A percentile compares a stretch with the other conserved stretches of the same genome.
phyloP scores from a whole-genome alignment of 768 basidiomycete genomes.

The Podaxis sp. region DNA sequence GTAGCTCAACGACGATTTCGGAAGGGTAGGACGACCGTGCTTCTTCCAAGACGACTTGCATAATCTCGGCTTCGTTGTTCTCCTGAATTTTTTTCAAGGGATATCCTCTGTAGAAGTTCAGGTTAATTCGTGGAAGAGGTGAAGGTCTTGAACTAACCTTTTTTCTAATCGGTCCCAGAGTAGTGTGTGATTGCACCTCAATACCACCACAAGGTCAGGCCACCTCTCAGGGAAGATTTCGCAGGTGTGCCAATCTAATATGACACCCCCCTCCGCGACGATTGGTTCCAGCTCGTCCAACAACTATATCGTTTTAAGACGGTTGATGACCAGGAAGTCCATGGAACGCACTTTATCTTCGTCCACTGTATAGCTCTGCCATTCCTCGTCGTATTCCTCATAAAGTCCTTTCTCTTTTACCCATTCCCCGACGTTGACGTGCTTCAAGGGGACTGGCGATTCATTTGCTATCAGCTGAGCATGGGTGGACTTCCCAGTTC shows the following conservation, averaged over 20 bases:
- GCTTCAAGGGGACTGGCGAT: constrained; percentile 66
- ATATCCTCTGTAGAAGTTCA: constrained; percentile 60
- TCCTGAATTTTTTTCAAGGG: constrained; percentile 93
- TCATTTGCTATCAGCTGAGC: constrained; percentile 79
- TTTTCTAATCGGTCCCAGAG: constrained; percentile 92
- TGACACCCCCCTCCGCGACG: constrained; percentile 67
- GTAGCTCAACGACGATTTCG: constrained; percentile 86
- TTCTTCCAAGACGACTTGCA: constrained; percentile 89
- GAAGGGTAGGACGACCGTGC: constrained; percentile 81
- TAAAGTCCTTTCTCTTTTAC: constrained; percentile 84
- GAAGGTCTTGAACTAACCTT: constrained; percentile 50
- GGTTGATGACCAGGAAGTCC: constrained; percentile 1
- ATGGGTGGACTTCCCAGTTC: constrained; percentile 96
- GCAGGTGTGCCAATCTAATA: constrained; percentile 95
- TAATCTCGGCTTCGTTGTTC: constrained; percentile 98
- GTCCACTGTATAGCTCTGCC: constrained; percentile 92
- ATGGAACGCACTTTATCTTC: constrained; percentile 84
- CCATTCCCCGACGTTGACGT: constrained; percentile 89
- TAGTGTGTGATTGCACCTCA: constrained; percentile 83
- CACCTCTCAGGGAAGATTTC: constrained; percentile 95
- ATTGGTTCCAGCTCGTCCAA: constrained; percentile 85
- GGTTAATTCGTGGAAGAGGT: background rate
- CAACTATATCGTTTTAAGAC: constrained; percentile 47
- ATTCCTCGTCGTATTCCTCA: constrained; percentile 88
- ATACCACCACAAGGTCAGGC: constrained; percentile 92